Conservation (phyloP, 2,329 filamentous ascomycete genomes). For the Aspergillus sp. region DNA sequence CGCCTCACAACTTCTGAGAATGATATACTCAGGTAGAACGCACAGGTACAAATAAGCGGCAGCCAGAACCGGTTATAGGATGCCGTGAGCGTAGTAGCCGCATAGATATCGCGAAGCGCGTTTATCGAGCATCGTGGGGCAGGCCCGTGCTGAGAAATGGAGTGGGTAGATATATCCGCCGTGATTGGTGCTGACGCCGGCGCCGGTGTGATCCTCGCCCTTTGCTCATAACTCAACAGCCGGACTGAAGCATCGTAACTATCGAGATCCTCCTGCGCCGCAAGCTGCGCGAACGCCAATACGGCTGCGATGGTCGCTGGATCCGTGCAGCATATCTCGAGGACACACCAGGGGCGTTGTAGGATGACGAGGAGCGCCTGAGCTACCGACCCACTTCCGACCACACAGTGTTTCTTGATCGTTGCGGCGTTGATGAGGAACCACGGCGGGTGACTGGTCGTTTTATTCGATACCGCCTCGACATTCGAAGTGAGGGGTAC, state of each 20-base stretch:
- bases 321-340: constrained; percentile 25
- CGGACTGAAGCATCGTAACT: constrained; percentile 18
- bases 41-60: constrained; percentile 19
- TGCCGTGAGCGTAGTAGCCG: constrained; percentile 5
- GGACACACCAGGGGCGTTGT: constrained; percentile 28
- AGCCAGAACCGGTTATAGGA: constrained; percentile 26
- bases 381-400: constrained; percentile 16
- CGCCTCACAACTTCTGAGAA: constrained; percentile 13
- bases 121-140: not conserved
- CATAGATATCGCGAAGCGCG: constrained; percentile 11
- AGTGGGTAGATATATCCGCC: not conserved
- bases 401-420: constrained; percentile 22
- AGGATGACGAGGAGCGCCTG: constrained; percentile 23
- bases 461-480: not conserved
- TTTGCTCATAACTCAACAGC: constrained; percentile 21
- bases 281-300: constrained; percentile 11
- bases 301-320: constrained; percentile 14
- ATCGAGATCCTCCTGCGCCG: constrained; percentile 9
- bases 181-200: not conserved
- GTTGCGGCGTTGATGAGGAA: constrained; percentile 23
- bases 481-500: not conserved
- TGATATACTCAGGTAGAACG: constrained; percentile 17
- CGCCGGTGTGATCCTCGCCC: not conserved
- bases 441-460: constrained; percentile 19
- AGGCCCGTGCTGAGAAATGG: not conserved